These are phyloP conservation scores for Nicotiana knightiana DNA, from an alignment of 257 asterid genomes.

Conservation along the genomic window DNA sequence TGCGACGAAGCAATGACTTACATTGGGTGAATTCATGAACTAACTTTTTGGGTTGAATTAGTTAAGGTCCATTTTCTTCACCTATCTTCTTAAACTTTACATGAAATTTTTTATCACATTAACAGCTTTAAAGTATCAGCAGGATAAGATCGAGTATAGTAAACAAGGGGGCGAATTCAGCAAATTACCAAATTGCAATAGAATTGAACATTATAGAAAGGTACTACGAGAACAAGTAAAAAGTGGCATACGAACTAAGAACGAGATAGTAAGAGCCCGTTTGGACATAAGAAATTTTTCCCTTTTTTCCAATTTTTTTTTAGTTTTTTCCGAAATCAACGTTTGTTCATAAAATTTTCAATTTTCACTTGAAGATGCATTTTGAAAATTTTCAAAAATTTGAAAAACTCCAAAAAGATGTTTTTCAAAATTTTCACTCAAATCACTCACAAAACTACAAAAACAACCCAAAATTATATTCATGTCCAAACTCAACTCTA, in stretches of 20 bases:
- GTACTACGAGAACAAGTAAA: background rate
- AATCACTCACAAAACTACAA: too few relatives aligned
- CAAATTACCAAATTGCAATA: background rate
- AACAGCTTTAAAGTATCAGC: background rate
- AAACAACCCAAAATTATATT: too few relatives aligned
- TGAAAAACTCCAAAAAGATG: too few relatives aligned
- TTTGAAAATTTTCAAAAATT: too few relatives aligned
- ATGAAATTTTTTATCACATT: background rate
- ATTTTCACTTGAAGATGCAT: too few relatives aligned
- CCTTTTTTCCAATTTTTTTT: too few relatives aligned
- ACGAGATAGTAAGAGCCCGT: background rate
- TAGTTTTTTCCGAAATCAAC: too few relatives aligned
- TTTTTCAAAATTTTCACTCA: too few relatives aligned
- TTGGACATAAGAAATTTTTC: too few relatives aligned
- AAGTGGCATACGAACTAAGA: background rate
- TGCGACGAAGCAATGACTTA: background rate
- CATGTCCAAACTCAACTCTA: too few relatives aligned
- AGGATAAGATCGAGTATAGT: background rate
- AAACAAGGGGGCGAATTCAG: background rate
- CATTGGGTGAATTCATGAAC: background rate
- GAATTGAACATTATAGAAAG: background rate
- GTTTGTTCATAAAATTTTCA: too few relatives aligned
- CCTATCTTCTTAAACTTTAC: background rate
- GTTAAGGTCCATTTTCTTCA: background rate
- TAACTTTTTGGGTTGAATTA: background rate